Base-by-base conservation (phyloP, 2,329 filamentous ascomycete species). In the Cercospora sesami region DNA sequence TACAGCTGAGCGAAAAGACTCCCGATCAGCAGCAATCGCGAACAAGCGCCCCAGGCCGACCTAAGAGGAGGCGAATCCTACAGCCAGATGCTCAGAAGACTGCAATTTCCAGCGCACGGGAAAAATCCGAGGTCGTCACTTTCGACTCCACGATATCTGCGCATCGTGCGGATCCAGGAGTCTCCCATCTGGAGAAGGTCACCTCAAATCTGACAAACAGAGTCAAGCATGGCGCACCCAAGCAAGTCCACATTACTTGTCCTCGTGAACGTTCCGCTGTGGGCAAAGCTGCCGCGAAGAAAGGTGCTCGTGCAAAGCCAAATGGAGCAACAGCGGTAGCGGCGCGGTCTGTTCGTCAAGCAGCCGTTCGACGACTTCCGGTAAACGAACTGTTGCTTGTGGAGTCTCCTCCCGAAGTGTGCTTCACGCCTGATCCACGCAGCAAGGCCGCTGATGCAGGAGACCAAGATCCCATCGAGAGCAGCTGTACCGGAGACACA, bases 351-450 rank as follows among this genome's bases (percentile, higher is more conserved):
- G 9, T 3, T 3, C 23, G 12, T 26, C 12, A 28, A 16, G 5
- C 23, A 14, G 23, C 12, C 8, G 21, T n/a, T 5, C 23, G 48
- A 10, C 48, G 48, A 55, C 48, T 55, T 4, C 71, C 73, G 18
- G 68, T 72, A 21, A 70, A 73, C 26, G 72, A 75, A 64, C 60
- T 75, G 16, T 21, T 70, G 3, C 61, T 74, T n/a, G 69, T 73
- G 9, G 5, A 67, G 3, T 66, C 66, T 8, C 61, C 55, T 18
- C 1, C 42, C 59, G 16, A 33, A 33, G 30, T 30, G 8, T 61
- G 63, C n/a, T 23, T 30, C 21, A 2, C 36, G 6, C 33, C 21
- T 9, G 64, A 60, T 28, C 62, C 62, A 10, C 12, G 21, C n/a
- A 69, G 67, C 57, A 67, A 28, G 26, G 26, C 28, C 1, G 61